Conservation (phyloP, 2,329 filamentous ascomycete species). For the Ceratocystis eucalypticola region DNA sequence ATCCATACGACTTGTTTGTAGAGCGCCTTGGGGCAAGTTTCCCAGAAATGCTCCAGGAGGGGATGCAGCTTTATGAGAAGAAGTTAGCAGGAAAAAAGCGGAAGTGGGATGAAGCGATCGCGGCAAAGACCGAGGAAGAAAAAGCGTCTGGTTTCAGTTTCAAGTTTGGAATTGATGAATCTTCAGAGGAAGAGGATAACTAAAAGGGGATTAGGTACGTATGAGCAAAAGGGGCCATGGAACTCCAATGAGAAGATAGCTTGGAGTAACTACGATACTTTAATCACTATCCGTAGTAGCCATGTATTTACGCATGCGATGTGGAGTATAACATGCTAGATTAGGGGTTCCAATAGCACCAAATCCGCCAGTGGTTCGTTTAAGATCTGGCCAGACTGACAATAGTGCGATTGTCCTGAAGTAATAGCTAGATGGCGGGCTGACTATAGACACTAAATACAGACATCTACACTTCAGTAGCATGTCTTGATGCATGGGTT, state of each 20-base stretch:
- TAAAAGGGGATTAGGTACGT: background rate
- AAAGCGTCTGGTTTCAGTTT: constrained; percentile 36
- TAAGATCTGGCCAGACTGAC: too few species aligned
- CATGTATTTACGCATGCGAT: too few species aligned
- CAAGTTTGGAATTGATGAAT: constrained; percentile 38
- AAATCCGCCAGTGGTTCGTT: too few species aligned
- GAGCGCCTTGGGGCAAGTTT: constrained; percentile 49
- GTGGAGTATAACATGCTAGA: too few species aligned
- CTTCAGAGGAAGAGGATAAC: constrained; percentile 16
- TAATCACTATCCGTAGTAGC: background rate
- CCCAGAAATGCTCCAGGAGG: constrained; percentile 54
- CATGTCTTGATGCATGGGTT: background rate
- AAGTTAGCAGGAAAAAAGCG: constrained; percentile 53
- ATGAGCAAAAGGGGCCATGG: background rate
- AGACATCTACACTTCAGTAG: background rate
- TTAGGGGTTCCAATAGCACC: too few species aligned
- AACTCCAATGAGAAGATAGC: background rate
- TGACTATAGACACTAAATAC: background rate
- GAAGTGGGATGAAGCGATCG: constrained; percentile 71
- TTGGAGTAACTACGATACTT: background rate
- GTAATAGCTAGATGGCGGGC: too few species aligned
- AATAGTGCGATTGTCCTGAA: too few species aligned
- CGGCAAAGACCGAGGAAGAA: constrained; percentile 26
- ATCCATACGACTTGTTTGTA: constrained; percentile 65
- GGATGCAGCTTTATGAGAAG: constrained; percentile 50